phyloP scores from a whole-genome alignment of 148 eudicot genomes.

The Hydrangea macrophylla region DNA sequence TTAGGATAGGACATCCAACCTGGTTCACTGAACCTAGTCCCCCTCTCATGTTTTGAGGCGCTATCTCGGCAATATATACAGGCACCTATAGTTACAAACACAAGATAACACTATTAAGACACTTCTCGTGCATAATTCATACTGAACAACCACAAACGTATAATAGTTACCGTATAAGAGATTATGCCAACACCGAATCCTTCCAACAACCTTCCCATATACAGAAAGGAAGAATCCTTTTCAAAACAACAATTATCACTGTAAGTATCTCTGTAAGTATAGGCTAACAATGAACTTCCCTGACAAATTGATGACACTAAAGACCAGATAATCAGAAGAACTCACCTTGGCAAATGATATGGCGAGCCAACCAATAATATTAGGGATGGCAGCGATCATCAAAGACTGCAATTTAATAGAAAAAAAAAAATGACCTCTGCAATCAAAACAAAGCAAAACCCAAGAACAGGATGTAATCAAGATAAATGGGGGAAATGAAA shows the following conservation, averaged over 20 bases:
- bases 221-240: conserved; percentile 82
- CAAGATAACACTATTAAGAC: background rate
- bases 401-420: conserved; percentile 56
- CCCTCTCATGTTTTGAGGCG: conserved; percentile 93
- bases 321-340: conserved; percentile 1
- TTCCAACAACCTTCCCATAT: conserved; percentile 90
- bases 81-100: conserved; percentile 59
- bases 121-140: background rate
- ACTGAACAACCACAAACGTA: conserved; percentile 5
- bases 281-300: background rate
- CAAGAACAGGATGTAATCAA: background rate
- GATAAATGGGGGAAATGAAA: background rate
- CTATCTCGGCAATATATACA: conserved; percentile 92
- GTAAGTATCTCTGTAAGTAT: too few relatives aligned
- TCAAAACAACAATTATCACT: conserved; percentile 1
- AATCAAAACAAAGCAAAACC: background rate
- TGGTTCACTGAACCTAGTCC: conserved; percentile 90
- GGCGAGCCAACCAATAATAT: conserved; percentile 94
- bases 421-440: background rate
- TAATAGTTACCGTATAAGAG: conserved; percentile 63
- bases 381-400: conserved; percentile 96
- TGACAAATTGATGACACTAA: background rate
- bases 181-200: conserved; percentile 98
- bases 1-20: conserved; percentile 34
- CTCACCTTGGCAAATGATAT: conserved; percentile 91